A percentile compares a stretch with the other conserved stretches of the same genome.
Conservation (phyloP, 2,329 filamentous ascomycete genomes). For the Venturiaceae sp. region DNA sequence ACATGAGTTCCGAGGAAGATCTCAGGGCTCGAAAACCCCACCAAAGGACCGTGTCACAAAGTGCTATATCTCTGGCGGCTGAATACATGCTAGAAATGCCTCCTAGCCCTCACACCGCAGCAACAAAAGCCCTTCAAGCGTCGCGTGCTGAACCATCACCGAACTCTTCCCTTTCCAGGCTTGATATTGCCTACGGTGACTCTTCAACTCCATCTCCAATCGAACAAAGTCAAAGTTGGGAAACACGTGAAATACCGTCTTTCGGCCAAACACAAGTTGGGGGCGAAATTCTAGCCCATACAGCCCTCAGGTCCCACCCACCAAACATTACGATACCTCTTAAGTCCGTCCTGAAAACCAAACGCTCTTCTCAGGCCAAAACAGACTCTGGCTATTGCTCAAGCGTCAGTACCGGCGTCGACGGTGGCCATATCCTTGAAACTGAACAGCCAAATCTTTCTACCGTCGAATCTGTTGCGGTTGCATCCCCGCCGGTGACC, state of each 20-base stretch:
- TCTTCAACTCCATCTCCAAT: background rate
- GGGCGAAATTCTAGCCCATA: background rate
- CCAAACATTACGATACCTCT: background rate
- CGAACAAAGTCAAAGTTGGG: background rate
- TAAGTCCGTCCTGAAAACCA: background rate
- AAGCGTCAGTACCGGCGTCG: conserved; percentile 16
- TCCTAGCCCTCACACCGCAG: conserved; percentile 13
- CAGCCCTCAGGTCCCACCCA: background rate
- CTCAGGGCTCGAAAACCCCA: background rate
- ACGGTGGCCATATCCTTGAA: background rate
- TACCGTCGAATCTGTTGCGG: background rate
- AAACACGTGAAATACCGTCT: background rate
- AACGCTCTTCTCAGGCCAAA: conserved; percentile 17
- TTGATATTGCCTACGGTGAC: background rate
- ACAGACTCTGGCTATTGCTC: conserved; percentile 31
- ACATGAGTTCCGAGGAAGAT: background rate
- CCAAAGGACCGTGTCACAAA: background rate
- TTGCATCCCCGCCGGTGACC: too few species aligned
- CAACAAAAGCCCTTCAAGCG: background rate
- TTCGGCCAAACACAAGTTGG: background rate
- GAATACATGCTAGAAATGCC: conserved; percentile 16
- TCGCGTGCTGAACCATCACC: background rate
- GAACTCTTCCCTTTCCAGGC: background rate
- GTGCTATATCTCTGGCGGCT: conserved; percentile 11
- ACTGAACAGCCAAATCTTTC: background rate